A percentile compares a stretch with the other conserved stretches of the same genome.
phyloP scores from a whole-genome alignment of 345 rosid genomes.

The Aquilaria yunnanensis region DNA sequence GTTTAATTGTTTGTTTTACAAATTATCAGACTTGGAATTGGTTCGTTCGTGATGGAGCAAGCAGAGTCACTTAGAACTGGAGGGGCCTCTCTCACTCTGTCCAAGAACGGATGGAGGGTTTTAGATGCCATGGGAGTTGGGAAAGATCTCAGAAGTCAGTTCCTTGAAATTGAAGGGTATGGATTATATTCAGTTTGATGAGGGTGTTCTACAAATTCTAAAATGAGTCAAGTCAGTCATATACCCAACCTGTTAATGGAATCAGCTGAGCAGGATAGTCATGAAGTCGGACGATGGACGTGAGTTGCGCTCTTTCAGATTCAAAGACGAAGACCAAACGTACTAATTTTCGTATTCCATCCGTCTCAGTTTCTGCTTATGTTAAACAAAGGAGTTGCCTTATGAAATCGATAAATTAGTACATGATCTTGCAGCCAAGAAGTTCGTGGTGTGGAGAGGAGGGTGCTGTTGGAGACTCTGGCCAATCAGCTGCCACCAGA shows the following conservation, averaged over 20 bases:
- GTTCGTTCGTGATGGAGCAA: slow-evolving; percentile 83
- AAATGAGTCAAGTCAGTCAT: not conserved
- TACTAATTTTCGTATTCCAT: slow-evolving; percentile 8
- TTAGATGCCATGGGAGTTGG: slow-evolving; percentile 84
- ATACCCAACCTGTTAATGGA: slow-evolving; percentile 39
- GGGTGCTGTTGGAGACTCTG: slow-evolving; percentile 74
- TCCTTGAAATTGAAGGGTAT: slow-evolving; percentile 83
- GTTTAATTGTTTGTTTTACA: not conserved
- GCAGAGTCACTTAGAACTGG: slow-evolving; percentile 80
- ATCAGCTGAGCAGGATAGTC: slow-evolving; percentile 92
- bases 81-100: slow-evolving; percentile 86
- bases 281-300: slow-evolving; percentile 78
- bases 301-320: slow-evolving; percentile 74
- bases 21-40: slow-evolving; percentile 51
- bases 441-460: slow-evolving; percentile 89
- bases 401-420: not conserved
- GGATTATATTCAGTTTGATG: slow-evolving; percentile 5
- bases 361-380: not conserved
- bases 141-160: slow-evolving; percentile 63
- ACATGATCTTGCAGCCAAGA: slow-evolving; percentile 55
- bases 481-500: slow-evolving; percentile 62
- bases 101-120: slow-evolving; percentile 95
- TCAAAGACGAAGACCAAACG: slow-evolving; percentile 91
- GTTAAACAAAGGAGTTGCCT: not conserved
- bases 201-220: no score